Evolutionary conservation across 2,329 filamentous ascomycete genomes (phyloP), one percentile per base, ranked within the genome.

Genomic region (Ascochyta fabae): DNA sequence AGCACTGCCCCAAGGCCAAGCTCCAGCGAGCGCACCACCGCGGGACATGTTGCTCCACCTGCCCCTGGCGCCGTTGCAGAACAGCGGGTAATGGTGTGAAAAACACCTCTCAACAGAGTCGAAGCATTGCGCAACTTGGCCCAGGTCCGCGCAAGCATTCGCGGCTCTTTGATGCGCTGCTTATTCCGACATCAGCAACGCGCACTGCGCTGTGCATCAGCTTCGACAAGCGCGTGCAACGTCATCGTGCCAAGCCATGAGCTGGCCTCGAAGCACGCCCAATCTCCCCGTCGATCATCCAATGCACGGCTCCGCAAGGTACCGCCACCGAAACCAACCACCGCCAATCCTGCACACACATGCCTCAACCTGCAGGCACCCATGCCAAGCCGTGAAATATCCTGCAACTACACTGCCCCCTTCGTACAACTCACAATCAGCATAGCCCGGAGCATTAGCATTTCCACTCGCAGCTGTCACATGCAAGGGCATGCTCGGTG

Each of bases 51-150:
- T 34, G 33, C 53, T 56, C 53, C 53, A 56, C 53, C 44, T 57
- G 48, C 53, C 53, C 53, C 53, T 57, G 53, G 53, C 53, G 53
- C 48, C 53, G 53, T 57, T 52, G 53, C 53, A 57, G 48, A 52
- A 57, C 48, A 52, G 44, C 48, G 53, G 53, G 48, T 42, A 41
- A 19, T 41, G 23, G 40, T 43, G 7, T 51, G 42, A 39, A 39
- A n/a, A 22, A 40, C 24, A 6, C 19, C 13, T 19, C 42, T 36
- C 53, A 39, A 34, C 42, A 51, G 8, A 23, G 13, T 29, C 35
- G 42, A 45, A 44, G 46, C 36, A 46, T 46, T 45, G 53, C 46
- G 53, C 43, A 36, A 31, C 31, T 22, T 27, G 41, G 47, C 38
- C 29, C 15, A 19, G 15, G 13, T n/a, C 15, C 1, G 24, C 46